phyloP scores from a whole-genome alignment of 2,329 filamentous ascomycete species.

The Lasiodiplodia hormozganensis region DNA sequence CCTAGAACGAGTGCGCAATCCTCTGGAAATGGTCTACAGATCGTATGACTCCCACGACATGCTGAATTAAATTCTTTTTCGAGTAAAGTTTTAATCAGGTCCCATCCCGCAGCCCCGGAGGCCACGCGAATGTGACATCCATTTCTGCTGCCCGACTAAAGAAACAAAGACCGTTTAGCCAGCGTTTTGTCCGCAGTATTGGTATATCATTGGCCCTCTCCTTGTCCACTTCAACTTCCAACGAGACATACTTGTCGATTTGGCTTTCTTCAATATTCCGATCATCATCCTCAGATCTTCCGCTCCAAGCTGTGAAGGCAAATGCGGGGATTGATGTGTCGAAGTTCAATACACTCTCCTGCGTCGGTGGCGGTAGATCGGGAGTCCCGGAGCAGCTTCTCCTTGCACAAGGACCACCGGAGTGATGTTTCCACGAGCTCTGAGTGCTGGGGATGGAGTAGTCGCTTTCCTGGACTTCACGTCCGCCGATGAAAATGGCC shows the following conservation, averaged over 20 bases:
- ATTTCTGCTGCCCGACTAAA: slow-evolving; percentile 3
- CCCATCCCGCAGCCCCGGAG: not conserved
- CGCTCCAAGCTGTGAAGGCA: slow-evolving; percentile 26
- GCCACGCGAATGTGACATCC: slow-evolving; percentile 23
- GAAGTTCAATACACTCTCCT: not conserved
- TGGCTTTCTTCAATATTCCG: slow-evolving; percentile 7
- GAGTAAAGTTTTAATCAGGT: not conserved
- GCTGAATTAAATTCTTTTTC: not conserved
- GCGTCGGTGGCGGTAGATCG: not conserved
- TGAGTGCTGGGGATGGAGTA: not conserved
- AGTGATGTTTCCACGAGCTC: not conserved
- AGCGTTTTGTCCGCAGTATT: slow-evolving; percentile 5
- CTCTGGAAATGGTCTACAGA: no score
- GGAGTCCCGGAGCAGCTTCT: not conserved
- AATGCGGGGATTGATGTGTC: not conserved
- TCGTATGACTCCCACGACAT: no score
- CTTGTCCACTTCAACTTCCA: slow-evolving; percentile 21
- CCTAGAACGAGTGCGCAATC: no score
- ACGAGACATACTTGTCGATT: slow-evolving; percentile 26
- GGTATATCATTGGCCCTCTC: not conserved
- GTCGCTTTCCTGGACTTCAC: not conserved
- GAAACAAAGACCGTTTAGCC: slow-evolving; percentile 26
- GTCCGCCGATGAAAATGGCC: slow-evolving; percentile 11
- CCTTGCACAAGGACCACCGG: not conserved
- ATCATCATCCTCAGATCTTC: not conserved